These are phyloP conservation scores for Schwanniomyces etchellsii DNA, from an alignment of 1,139 yeast genomes.

Conservation along the genomic window DNA sequence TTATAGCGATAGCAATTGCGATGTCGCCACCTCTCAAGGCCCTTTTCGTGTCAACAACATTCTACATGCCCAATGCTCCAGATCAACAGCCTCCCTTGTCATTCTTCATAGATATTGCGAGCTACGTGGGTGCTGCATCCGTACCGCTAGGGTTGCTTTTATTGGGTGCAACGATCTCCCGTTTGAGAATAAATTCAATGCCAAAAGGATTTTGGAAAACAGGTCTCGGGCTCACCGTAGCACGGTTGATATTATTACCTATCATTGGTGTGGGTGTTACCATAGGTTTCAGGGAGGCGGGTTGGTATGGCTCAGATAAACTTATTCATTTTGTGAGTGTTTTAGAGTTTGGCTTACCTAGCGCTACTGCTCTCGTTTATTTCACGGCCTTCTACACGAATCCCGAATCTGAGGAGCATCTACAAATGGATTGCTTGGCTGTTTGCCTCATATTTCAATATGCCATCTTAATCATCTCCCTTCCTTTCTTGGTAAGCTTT, in stretches of 20 bases:
- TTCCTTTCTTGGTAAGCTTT: constrained; percentile 66
- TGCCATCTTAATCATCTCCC: constrained; percentile 48
- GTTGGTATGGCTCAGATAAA: constrained; percentile 48
- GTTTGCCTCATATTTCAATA: constrained; percentile 68
- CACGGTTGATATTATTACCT: constrained; percentile 34
- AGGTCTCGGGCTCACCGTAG: constrained; percentile 30
- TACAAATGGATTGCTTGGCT: constrained; percentile 83
- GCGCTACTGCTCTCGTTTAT: constrained; percentile 80
- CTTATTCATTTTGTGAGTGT: constrained; percentile 60
- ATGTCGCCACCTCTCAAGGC: constrained; percentile 88
- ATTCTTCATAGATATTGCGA: constrained; percentile 72
- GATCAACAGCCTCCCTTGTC: constrained; percentile 79
- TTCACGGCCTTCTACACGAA: constrained; percentile 81
- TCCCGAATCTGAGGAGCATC: constrained; percentile 50
- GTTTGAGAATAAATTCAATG: constrained; percentile 54
- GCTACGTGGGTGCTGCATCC: constrained; percentile 79
- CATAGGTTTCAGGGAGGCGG: constrained; percentile 37
- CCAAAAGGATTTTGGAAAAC: constrained; percentile 72
- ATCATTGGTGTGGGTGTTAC: constrained; percentile 43
- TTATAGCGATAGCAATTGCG: constrained; percentile 57
- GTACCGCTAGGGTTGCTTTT: constrained; percentile 82
- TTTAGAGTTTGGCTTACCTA: constrained; percentile 74
- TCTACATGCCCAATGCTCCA: constrained; percentile 59
- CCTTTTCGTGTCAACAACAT: constrained; percentile 48
- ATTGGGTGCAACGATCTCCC: constrained; percentile 81